Evolutionary conservation across 768 basidiomycete genomes (phyloP), one percentile per base, ranked within the genome.

Genomic region (Lactarius evosmus): DNA sequence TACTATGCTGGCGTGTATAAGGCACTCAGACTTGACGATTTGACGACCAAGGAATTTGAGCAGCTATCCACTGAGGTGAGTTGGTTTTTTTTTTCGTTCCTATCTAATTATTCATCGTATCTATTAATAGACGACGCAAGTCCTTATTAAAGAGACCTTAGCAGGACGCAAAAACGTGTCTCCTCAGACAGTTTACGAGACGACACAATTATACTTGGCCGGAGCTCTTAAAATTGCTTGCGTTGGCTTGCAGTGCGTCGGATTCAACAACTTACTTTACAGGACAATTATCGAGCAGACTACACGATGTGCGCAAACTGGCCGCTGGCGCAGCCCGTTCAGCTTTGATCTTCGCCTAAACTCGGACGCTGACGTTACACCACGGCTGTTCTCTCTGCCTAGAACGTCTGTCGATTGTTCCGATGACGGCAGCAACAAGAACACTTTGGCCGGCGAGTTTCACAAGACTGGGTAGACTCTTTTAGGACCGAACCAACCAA

Each of bases 1-100:
- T 92, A 91, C 72, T 92, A 92, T 65, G 89, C 90, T 14, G 90
- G 90, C n/a, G 79, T 83, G 4, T 92, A 92, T 74, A 83, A 80
- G 59, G 82, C 82, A 1, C 84, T 92, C 71, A 75, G 79, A 58
- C 78, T 92, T 55, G 85, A 84, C 30, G 83, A 88, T 61, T 75
- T 92, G 16, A 83, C 84, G 0, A 74, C 78, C 8, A 83, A 83
- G 60, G 90, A 92, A 72, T 92, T 88, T 85, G 82, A 81, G 32
- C 80, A 80, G 49, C 79, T 92, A 34, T 82, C 86, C 33, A 72
- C 73, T 33, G 89, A 91, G 81, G 89, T 87, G 65, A 59, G 72
- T 61, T 36, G 4, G 11, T n/a, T 6, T n/a, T 9, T 33, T 17
- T 19, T 17, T 29, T 6, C 9, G 25, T 53, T 14, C 7, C 2